These are phyloP conservation scores for Lupinus albus DNA, from an alignment of 306 rosid genomes.

Conservation along the genomic window DNA sequence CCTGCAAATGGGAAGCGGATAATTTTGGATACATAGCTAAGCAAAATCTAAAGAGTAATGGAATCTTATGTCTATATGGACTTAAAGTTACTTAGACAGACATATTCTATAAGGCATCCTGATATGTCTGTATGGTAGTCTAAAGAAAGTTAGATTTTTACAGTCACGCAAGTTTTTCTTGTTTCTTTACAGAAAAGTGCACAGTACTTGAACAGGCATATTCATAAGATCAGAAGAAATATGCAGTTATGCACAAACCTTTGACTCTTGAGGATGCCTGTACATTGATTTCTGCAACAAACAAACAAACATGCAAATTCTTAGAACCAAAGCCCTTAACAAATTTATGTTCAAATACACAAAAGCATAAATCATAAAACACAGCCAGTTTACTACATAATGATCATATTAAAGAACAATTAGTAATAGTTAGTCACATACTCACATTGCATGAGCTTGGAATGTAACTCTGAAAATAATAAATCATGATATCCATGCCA, in stretches of 20 bases:
- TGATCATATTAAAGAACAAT: conserved; percentile 5
- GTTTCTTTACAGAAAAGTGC: background rate
- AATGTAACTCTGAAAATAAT: conserved; percentile 8
- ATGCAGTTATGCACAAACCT: conserved; percentile 57
- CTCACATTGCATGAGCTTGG: background rate
- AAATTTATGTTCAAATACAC: conserved; percentile 13
- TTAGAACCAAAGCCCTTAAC: conserved; percentile 25
- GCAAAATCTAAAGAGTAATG: conserved; percentile 27
- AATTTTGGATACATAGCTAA: background rate
- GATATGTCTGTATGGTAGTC: background rate
- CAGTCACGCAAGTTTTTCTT: conserved; percentile 7
- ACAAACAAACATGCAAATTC: conserved; percentile 22
- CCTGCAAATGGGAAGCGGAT: conserved; percentile 5
- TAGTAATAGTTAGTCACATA: background rate
- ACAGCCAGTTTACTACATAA: background rate
- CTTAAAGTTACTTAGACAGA: conserved; percentile 8
- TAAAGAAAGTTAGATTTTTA: conserved; percentile 23
- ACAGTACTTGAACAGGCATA: conserved; percentile 15
- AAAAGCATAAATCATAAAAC: background rate
- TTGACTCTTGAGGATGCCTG: conserved; percentile 75
- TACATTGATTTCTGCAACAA: conserved; percentile 78
- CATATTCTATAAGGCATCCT: background rate
- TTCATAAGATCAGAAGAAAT: conserved; percentile 33
- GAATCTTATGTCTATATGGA: background rate
- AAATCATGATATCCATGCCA: conserved; percentile 19